Evolutionary conservation across 805 yeast species (phyloP).

Genomic region (Candida pini): DNA sequence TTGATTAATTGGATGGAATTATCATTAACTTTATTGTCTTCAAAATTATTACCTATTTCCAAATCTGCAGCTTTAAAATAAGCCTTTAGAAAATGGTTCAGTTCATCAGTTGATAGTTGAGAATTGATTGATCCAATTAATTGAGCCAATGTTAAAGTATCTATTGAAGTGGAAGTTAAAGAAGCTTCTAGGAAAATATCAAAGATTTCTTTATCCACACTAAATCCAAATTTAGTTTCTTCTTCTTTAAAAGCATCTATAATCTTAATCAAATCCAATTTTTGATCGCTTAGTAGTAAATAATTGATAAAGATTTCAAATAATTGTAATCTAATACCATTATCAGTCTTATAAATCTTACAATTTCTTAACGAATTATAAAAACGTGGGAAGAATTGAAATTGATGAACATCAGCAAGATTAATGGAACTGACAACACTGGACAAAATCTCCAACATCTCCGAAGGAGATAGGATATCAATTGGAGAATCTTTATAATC

Average conservation of each 20-base stretch:
- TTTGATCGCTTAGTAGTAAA: slow-evolving; percentile 24
- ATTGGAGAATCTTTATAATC: slow-evolving; percentile 22
- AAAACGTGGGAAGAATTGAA: slow-evolving; percentile 30
- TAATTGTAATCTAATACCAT: slow-evolving; percentile 21
- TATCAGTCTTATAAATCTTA: slow-evolving; percentile 14
- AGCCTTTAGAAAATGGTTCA: too few species aligned
- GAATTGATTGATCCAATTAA: too few species aligned
- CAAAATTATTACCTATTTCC: slow-evolving; percentile 23
- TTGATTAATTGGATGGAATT: slow-evolving; percentile 15
- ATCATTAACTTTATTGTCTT: slow-evolving; percentile 20
- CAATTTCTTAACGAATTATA: slow-evolving; percentile 26
- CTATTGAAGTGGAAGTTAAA: too few species aligned
- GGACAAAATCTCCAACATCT: slow-evolving; percentile 19
- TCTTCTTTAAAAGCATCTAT: slow-evolving; percentile 26
- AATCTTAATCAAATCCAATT: slow-evolving; percentile 18
- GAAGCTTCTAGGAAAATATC: too few species aligned
- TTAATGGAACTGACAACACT: slow-evolving; percentile 25
- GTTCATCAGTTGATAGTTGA: slow-evolving; percentile 9
- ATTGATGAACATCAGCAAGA: slow-evolving; percentile 20
- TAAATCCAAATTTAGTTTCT: slow-evolving; percentile 11
- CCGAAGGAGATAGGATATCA: slow-evolving; percentile 16
- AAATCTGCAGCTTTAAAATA: slow-evolving; percentile 26
- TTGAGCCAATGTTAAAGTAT: too few species aligned
- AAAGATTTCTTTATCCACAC: slow-evolving; percentile 20
- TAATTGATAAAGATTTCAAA: slow-evolving; percentile 30